phyloP scores from a whole-genome alignment of 495 filamentous ascomycete genomes.

The Alectoria sarmentosa region DNA sequence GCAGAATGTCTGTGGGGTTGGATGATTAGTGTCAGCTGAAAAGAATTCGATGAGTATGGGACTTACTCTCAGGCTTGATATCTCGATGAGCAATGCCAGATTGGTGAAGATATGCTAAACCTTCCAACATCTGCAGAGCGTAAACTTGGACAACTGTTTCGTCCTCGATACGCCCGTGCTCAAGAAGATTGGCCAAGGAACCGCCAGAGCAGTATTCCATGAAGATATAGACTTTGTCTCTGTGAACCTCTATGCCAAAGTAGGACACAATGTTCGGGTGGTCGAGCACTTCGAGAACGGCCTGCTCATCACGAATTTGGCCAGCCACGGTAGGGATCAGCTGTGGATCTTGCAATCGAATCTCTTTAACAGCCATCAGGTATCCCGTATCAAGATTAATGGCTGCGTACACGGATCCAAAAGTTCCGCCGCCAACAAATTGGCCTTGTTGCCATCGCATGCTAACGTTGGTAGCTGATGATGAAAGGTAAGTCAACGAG shows the following conservation, averaged over 20 bases:
- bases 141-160: conserved; percentile 98
- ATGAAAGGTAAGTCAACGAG: conserved; percentile 86
- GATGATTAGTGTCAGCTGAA: conserved; percentile 17
- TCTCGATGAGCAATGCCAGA: conserved; percentile 87
- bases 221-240: conserved; percentile 98
- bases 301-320: conserved; percentile 96
- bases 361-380: conserved; percentile 98
- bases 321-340: conserved; percentile 87
- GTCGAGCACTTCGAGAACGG: conserved; percentile 86
- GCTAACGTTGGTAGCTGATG: conserved; percentile 87
- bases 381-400: conserved; percentile 95
- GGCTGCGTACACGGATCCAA: conserved; percentile 93
- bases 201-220: conserved; percentile 99
- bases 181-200: conserved; percentile 80
- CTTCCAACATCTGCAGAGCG: conserved; percentile 90
- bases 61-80: conserved; percentile 94
- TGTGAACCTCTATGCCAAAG: conserved; percentile 94
- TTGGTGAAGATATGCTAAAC: conserved; percentile 90
- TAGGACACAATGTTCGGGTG: conserved; percentile 98
- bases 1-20: conserved; percentile 65
- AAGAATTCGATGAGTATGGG: conserved; percentile 8
- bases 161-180: conserved; percentile 95
- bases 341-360: conserved; percentile 92
- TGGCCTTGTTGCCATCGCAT: conserved; percentile 97
- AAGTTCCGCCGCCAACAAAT: conserved; percentile 93